Percentiles rank a stretch among this genome's conserved stretches.
Conservation (phyloP, 2,329 filamentous ascomycete species). For the Aspergillus spinulosporus region DNA sequence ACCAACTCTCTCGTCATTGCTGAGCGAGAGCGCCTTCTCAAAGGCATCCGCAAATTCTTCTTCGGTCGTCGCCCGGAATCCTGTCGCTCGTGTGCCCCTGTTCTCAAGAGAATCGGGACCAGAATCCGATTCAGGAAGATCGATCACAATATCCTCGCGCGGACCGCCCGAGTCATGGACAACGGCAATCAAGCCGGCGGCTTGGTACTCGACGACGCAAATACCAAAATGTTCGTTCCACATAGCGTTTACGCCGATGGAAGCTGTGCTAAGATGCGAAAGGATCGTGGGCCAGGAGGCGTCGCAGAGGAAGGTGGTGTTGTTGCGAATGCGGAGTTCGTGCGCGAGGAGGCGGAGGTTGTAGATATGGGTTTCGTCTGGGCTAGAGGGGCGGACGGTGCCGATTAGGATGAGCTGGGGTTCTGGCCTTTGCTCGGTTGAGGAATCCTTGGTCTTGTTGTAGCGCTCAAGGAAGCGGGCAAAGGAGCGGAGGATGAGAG, state of each 20-base stretch:
- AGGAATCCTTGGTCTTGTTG: neutral
- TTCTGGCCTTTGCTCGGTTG: constrained; percentile 45
- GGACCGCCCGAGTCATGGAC: constrained; percentile 93
- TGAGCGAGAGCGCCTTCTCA: constrained; percentile 69
- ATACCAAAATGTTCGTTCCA: constrained; percentile 99
- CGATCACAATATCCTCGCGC: constrained; percentile 86
- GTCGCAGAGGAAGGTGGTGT: constrained; percentile 85
- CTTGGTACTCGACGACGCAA: constrained; percentile 96
- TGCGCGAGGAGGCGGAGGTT: constrained; percentile 81
- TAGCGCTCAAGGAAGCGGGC: constrained; percentile 61
- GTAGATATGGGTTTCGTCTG: constrained; percentile 67
- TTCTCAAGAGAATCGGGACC: neutral
- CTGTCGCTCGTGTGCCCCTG: constrained; percentile 69
- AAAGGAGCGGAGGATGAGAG: constrained; percentile 81
- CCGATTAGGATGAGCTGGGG: constrained; percentile 75
- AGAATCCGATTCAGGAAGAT: constrained; percentile 45
- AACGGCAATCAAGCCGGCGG: constrained; percentile 86
- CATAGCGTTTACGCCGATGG: constrained; percentile 94
- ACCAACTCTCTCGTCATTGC: constrained; percentile 62
- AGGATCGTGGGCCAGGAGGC: constrained; percentile 86
- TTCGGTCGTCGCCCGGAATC: constrained; percentile 79
- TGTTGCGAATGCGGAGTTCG: constrained; percentile 79
- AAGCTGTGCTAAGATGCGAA: constrained; percentile 72
- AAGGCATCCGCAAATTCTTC: constrained; percentile 80
- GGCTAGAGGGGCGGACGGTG: constrained; percentile 73